These are phyloP conservation scores for Sicyos edulis DNA, from an alignment of 306 rosid species.

Conservation along the genomic window DNA sequence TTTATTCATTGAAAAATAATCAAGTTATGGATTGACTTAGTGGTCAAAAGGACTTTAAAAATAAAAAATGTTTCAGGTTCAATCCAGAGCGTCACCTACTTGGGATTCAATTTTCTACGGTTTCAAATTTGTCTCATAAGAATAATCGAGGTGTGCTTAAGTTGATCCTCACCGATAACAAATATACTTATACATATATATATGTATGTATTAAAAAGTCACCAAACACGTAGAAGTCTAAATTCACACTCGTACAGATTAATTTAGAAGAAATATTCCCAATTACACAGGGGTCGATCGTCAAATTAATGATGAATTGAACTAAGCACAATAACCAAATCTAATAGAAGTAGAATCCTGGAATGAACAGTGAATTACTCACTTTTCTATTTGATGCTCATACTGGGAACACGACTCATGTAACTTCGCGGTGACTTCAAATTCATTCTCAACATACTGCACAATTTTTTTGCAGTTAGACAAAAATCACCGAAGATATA, in stretches of 20 bases:
- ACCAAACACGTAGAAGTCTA: background rate
- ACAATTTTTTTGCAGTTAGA: constrained; percentile 25
- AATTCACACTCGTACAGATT: background rate
- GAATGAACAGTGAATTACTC: constrained; percentile 26
- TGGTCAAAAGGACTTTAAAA: too few species aligned
- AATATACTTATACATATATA: too few species aligned
- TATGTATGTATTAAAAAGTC: too few species aligned
- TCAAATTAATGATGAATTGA: background rate
- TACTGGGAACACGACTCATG: constrained; percentile 66
- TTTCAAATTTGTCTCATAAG: too few species aligned
- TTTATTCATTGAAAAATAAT: background rate
- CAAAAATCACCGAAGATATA: background rate
- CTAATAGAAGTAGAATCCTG: background rate
- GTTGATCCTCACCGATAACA: background rate
- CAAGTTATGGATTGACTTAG: too few species aligned
- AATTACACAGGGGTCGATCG: background rate
- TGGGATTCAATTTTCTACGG: too few species aligned
- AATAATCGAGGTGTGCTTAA: too few species aligned
- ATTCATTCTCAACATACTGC: constrained; percentile 63
- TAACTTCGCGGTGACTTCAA: constrained; percentile 45
- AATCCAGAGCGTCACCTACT: too few species aligned
- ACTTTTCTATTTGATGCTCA: constrained; percentile 76
- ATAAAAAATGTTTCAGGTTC: too few species aligned
- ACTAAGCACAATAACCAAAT: constrained; percentile 1
- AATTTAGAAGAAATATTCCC: background rate